Conservation (phyloP, 2,329 filamentous ascomycete genomes). For the Fusarium nematophilum region DNA sequence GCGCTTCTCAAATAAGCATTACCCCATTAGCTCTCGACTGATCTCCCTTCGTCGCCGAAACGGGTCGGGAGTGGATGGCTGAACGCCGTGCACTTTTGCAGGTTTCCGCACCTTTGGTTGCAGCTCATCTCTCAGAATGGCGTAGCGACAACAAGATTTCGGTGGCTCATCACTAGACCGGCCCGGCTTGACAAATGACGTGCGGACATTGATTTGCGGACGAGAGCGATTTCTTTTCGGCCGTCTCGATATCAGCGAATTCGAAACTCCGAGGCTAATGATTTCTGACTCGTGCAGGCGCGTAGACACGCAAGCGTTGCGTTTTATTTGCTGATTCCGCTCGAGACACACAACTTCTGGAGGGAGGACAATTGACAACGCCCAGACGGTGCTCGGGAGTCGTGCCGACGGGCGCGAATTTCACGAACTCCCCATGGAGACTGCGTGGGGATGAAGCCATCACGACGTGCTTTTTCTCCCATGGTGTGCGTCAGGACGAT, state of each 20-base stretch:
- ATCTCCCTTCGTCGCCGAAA: slow-evolving; percentile 29
- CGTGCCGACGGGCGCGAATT: slow-evolving; percentile 6
- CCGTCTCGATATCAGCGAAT: slow-evolving; percentile 34
- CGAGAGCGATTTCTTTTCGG: slow-evolving; percentile 23
- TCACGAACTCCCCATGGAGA: not conserved
- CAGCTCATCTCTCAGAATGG: slow-evolving; percentile 13
- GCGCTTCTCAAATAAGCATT: slow-evolving; percentile 28
- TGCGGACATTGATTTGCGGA: slow-evolving; percentile 23
- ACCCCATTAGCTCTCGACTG: slow-evolving; percentile 31
- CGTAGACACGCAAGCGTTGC: slow-evolving; percentile 26
- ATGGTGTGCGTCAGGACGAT: slow-evolving; percentile 27
- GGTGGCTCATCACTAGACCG: slow-evolving; percentile 37
- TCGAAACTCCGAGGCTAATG: slow-evolving; percentile 39
- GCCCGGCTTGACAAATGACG: slow-evolving; percentile 25
- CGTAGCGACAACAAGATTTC: slow-evolving; percentile 16
- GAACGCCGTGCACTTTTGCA: slow-evolving; percentile 31
- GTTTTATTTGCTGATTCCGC: slow-evolving; percentile 15
- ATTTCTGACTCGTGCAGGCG: slow-evolving; percentile 41
- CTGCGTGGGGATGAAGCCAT: slow-evolving; percentile 38
- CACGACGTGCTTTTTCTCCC: slow-evolving; percentile 21
- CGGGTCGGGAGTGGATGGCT: slow-evolving; percentile 16
- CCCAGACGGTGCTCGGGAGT: not conserved
- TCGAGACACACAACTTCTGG: slow-evolving; percentile 3
- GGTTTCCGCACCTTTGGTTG: slow-evolving; percentile 22
- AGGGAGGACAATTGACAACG: slow-evolving; percentile 3